phyloP scores from a whole-genome alignment of 2,329 filamentous ascomycete genomes.

The Truncatella angustata region DNA sequence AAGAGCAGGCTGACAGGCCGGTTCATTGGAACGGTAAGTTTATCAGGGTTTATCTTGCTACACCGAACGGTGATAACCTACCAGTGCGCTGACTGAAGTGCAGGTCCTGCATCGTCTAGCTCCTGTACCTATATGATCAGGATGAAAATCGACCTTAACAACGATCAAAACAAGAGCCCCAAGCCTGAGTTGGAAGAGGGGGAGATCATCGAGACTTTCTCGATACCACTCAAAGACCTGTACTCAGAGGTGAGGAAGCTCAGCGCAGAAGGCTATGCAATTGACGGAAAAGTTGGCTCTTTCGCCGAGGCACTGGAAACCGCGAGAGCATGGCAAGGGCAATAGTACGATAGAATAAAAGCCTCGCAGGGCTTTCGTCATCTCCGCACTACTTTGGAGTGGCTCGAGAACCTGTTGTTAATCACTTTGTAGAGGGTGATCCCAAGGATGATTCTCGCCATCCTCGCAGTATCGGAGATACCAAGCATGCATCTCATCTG shows the following conservation, averaged over 20 bases:
- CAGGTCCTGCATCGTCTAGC: constrained; percentile 27
- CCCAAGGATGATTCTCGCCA: too few relatives aligned
- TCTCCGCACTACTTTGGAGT: too few relatives aligned
- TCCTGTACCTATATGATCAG: constrained; percentile 35
- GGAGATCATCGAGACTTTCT: constrained; percentile 52
- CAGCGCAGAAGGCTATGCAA: constrained; percentile 32
- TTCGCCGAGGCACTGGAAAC: constrained; percentile 30
- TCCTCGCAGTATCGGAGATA: too few relatives aligned
- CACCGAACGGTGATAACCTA: not conserved
- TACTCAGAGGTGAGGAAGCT: constrained; percentile 42
- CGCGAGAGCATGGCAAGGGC: constrained; percentile 9
- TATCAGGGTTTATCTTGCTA: not conserved
- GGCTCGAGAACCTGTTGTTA: too few relatives aligned
- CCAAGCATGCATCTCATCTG: too few relatives aligned
- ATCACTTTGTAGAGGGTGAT: too few relatives aligned
- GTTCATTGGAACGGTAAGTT: constrained; percentile 27
- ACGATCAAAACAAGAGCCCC: constrained; percentile 42
- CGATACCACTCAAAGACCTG: constrained; percentile 42
- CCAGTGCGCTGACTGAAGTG: not conserved
- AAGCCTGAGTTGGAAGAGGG: constrained; percentile 46
- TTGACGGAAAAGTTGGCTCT: constrained; percentile 29
- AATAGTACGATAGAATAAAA: too few relatives aligned
- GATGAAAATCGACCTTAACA: constrained; percentile 42
- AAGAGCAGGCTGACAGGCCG: constrained; percentile 19
- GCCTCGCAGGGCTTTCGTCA: too few relatives aligned